Conservation (phyloP, 2,329 filamentous ascomycete species). For the Chrysoporthe puriensis region DNA sequence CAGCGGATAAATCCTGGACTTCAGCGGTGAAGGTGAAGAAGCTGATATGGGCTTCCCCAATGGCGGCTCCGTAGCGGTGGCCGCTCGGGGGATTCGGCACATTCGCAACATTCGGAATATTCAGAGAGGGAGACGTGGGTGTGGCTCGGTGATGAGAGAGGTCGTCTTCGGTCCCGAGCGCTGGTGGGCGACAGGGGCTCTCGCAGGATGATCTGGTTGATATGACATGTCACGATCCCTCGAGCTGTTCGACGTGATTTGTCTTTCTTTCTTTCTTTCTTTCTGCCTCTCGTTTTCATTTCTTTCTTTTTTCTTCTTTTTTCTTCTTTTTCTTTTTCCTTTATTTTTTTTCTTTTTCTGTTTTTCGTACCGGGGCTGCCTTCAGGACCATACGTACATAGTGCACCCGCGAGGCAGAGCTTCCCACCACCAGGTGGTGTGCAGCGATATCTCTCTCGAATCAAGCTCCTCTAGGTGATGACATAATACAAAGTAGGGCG, state of each 20-base stretch:
- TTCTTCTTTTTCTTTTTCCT: no score
- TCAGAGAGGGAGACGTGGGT: background rate
- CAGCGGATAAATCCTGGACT: conserved; percentile 9
- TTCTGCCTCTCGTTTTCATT: no score
- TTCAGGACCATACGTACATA: background rate
- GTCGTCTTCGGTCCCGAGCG: conserved; percentile 13
- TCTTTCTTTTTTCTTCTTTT: no score
- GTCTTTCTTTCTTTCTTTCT: no score
- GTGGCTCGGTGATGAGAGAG: background rate
- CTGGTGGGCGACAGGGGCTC: background rate
- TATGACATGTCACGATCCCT: no score
- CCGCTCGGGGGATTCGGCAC: conserved; percentile 10
- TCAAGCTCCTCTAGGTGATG: background rate
- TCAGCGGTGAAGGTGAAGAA: conserved; percentile 17
- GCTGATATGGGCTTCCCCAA: conserved; percentile 25
- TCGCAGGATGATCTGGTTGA: background rate
- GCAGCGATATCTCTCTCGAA: no score
- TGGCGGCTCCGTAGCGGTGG: conserved; percentile 16
- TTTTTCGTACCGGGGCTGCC: no score
- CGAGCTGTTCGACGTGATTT: no score
- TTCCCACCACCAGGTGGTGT: no score
- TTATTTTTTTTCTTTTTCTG: no score
- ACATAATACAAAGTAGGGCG: background rate
- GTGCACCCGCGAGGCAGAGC: no score
- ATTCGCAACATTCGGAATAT: background rate